These are phyloP conservation scores for Melanopsichium pennsylvanicum DNA, from an alignment of 1,284 basidiomycete species.

Conservation along the genomic window DNA sequence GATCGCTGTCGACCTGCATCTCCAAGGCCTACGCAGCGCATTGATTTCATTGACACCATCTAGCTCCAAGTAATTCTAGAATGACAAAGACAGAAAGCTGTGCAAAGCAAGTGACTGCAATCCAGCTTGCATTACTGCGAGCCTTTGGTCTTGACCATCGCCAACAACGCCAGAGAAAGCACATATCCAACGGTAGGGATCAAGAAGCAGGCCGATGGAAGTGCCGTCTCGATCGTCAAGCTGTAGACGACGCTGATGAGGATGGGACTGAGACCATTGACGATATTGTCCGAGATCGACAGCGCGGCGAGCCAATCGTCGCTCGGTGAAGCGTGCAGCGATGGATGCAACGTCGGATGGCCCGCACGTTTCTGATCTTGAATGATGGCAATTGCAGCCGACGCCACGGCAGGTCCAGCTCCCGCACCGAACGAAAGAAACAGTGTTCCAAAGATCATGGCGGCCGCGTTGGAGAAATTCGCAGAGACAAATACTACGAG, in stretches of 20 bases:
- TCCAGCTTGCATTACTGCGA: background rate
- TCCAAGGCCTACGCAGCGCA: no score
- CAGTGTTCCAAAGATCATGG: conserved; percentile 35
- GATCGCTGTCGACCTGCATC: no score
- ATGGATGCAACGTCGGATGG: conserved; percentile 22
- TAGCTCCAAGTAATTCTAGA: no score
- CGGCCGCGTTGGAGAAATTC: conserved; percentile 24
- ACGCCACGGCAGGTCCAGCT: conserved; percentile 32
- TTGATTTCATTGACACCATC: no score
- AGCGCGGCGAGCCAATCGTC: conserved; percentile 42
- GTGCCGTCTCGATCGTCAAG: conserved; percentile 35
- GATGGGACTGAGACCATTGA: conserved; percentile 38
- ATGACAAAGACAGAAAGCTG: no score
- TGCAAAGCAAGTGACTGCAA: no score
- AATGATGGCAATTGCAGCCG: conserved; percentile 43
- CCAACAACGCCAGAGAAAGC: conserved; percentile 22
- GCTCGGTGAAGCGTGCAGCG: conserved; percentile 27
- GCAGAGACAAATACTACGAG: conserved; percentile 36
- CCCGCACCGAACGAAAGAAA: conserved; percentile 40
- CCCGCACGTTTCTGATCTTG: conserved; percentile 27
- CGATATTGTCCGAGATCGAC: conserved; percentile 37
- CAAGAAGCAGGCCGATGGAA: conserved; percentile 38
- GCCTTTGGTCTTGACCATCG: conserved; percentile 9
- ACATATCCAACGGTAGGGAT: conserved; percentile 34
- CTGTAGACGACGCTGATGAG: conserved; percentile 39